Conservation (phyloP, 202 grass and related monocot species). For the Thinopyrum obtusiflorum region DNA sequence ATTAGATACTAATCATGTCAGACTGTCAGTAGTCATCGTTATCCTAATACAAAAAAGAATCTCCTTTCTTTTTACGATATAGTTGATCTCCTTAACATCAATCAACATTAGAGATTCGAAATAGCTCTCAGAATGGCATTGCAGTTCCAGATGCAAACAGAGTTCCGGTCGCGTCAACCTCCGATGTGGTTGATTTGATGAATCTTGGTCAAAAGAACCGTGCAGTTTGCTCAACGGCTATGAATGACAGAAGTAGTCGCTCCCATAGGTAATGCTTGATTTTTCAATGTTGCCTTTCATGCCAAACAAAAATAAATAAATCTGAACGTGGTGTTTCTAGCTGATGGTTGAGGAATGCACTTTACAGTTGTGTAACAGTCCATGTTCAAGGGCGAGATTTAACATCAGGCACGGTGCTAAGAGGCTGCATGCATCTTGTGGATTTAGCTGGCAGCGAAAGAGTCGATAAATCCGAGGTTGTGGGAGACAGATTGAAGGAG, state of each 20-base stretch:
- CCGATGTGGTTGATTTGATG: slow-evolving; percentile 85
- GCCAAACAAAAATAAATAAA: background rate
- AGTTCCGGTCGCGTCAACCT: slow-evolving; percentile 63
- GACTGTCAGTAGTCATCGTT: background rate
- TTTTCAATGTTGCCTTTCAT: slow-evolving; percentile 18
- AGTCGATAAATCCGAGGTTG: slow-evolving; percentile 87
- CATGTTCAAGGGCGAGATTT: slow-evolving; percentile 91
- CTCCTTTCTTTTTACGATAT: background rate
- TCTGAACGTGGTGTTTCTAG: background rate
- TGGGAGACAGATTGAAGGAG: slow-evolving; percentile 86
- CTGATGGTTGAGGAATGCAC: slow-evolving; percentile 26
- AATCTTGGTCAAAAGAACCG: slow-evolving; percentile 80
- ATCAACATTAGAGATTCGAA: slow-evolving; percentile 88
- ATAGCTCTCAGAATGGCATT: slow-evolving; percentile 73
- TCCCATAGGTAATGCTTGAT: slow-evolving; percentile 73
- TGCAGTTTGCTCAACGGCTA: slow-evolving; percentile 77
- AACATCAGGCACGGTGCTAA: slow-evolving; percentile 52
- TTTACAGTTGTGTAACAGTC: slow-evolving; percentile 87
- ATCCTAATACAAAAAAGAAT: slow-evolving; percentile 6
- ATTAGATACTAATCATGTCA: background rate
- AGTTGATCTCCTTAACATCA: slow-evolving; percentile 53
- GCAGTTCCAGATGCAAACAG: slow-evolving; percentile 88
- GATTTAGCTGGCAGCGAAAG: slow-evolving; percentile 98
- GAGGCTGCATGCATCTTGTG: slow-evolving; percentile 98
- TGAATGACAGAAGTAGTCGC: slow-evolving; percentile 97